phyloP scores from a whole-genome alignment of 805 yeast species.

The Candida bentonensis region DNA sequence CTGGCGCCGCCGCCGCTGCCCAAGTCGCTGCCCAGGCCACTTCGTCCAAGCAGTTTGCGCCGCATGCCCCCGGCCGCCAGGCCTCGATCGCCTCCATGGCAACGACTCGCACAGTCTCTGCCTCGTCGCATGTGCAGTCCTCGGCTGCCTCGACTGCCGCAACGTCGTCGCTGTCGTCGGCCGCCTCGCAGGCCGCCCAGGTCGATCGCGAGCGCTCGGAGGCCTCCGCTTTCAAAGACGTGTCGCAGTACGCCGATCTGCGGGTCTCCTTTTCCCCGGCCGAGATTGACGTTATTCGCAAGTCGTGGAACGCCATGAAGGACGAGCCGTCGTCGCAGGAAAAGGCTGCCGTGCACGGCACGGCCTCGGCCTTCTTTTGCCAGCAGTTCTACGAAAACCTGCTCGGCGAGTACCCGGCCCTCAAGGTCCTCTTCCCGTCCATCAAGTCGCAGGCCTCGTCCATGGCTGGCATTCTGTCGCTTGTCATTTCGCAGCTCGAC shows the following conservation, averaged over 20 bases:
- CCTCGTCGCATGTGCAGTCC: neutral
- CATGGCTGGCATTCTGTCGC: constrained; percentile 63
- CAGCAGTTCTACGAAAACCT: constrained; percentile 63
- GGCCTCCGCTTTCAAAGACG: constrained; percentile 1
- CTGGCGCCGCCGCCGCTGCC: neutral
- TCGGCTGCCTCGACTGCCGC: neutral
- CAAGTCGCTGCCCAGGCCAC: neutral
- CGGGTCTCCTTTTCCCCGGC: constrained; percentile 8
- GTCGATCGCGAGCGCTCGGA: neutral
- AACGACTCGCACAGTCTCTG: constrained; percentile 2
- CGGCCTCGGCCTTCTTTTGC: constrained; percentile 51
- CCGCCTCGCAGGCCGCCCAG: constrained; percentile 1
- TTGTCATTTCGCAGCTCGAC: constrained; percentile 53
- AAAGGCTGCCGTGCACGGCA: constrained; percentile 15
- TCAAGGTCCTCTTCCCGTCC: constrained; percentile 58
- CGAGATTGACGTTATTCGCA: constrained; percentile 9
- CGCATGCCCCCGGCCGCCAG: neutral
- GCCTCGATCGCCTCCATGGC: constrained; percentile 3
- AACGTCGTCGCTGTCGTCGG: neutral
- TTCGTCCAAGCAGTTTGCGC: too few species aligned
- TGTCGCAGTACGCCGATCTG: constrained; percentile 8
- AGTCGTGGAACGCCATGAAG: constrained; percentile 11
- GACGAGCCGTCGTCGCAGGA: constrained; percentile 13
- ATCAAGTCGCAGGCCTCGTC: constrained; percentile 67
- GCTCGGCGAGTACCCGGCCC: constrained; percentile 41